Base-by-base conservation (phyloP, 768 basidiomycete genomes). In the Suillus placidus region DNA sequence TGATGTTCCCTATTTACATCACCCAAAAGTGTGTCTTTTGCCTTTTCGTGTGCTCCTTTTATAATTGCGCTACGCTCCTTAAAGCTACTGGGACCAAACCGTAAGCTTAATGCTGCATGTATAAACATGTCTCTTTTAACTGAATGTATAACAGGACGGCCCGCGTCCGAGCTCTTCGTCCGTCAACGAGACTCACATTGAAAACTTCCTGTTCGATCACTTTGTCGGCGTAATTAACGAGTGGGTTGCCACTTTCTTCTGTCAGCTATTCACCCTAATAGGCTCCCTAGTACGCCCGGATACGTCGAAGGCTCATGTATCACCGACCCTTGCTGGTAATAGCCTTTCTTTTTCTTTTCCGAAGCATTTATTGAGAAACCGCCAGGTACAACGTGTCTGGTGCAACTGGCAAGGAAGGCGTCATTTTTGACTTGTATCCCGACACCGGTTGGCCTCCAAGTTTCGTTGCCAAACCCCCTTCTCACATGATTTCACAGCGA, bases 41-140 rank as follows among this genome's bases (percentile, higher is more conserved):
- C 23, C 4, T 3, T 34, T 4, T 57, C 56, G 14, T 60, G 54
- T 26, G 34, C 56, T 43, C 47, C 54, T 55, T 13, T 32, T 42
- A 18, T 54, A 56, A 56, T 4, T 47, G 18, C 9, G n/a, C 10
- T 57, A 23, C 3, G 7, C 13, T 16, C 35, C 37, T 38, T 23
- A 40, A 52, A 89, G 87, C 74, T 89, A 89, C 68, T 87, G 84
- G 85, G 86, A 89, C 66, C 87, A 88, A 74, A 80, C 77, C 18
- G 85, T 85, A 70, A 61, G 78, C 73, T 38, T 6, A 13, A 34
- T 14, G 4, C 8, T 16, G 42, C 61, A 9, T n/a, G n/a, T 34
- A 34, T 10, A 6, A n/a, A 57, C 9, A 32, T 54, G 2, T n/a
- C 10, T 5, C 9, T 58, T 16, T 6, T 58, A 13, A 61, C 26